Base-by-base conservation (phyloP, 345 rosid species). In the Mangifera indica region DNA sequence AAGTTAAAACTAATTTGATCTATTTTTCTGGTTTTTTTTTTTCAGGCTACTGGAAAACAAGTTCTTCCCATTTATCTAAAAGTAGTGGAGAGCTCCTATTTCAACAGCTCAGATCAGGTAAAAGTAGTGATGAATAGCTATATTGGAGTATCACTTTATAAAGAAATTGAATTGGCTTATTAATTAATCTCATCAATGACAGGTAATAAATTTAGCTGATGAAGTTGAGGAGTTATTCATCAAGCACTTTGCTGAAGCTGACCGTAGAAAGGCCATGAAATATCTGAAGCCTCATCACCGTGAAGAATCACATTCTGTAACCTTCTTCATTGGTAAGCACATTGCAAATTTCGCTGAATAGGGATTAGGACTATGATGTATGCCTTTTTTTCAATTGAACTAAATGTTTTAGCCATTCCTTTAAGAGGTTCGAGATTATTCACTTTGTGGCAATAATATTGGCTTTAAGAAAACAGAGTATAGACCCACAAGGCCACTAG, bases 41-140 rank as follows among this genome's bases (percentile, higher is more conserved):
- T 75, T 63, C 75, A 95, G 99, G 88, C 88, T 3, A 89, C 97
- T 51, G 99, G 88, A 69, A 92, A 92, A 77, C 88, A 95, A 91
- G 85, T 91, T 52, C 94, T 89, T 53, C 96, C 97, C 70, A 83
- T 91, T 32, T 96, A 96, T 80, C 89, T 91, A 52, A 91, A 85
- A 84, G 98, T 91, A 17, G 99, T 93, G 26, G 98, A 96, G 81
- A 88, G 90, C 72, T 96, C 99, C 65, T 93, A 93, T 77, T 96
- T 96, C 80, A 88, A 93, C 83, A 86, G 89, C 81, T 91, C 99
- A 40, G 91, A 96, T 80, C 89, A 86, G 97, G 99, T 93, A 89
- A 11, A 58, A 76, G 56, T 62, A 42, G 8, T 15, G 63, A 40
- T 44, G 6, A 14, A 18, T 62, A 71, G n/a, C n/a, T n/a, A n/a